Evolutionary conservation across 1,284 basidiomycete species (phyloP), one percentile per base, ranked within the genome.

Genomic region (Ustilago cynodontis): DNA sequence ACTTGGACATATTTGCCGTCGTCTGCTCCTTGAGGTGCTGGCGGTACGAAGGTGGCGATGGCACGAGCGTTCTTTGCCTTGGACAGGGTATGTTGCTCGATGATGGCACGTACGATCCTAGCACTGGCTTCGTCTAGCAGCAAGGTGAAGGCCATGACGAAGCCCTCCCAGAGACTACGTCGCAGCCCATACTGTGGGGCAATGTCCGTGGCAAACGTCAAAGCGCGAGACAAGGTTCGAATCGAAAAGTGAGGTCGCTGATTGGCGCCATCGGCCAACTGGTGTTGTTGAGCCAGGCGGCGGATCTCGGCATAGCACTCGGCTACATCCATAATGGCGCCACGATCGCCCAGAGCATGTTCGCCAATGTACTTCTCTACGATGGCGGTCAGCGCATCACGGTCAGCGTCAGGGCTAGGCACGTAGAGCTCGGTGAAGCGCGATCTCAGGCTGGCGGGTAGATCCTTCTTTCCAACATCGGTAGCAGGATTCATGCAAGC

Each of bases 401-500:
- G 91, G 86, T 99, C 94, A 28, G 92, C 90, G 80, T 99, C 97
- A 1, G 97, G 96, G 14, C 96, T 91, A 14, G 93, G 91, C 3
- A 98, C 95, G 83, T 96, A 95, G 57, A 99, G 90, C 86, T 99
- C 97, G 2, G 95, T 98, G 88, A 99, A 99, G 33, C 93, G 91
- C 8, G 92, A 91, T 37, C 96, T 92, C 52, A 99, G 92, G 78
- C 93, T 93, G 0, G 93, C 91, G 11, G 94, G 94, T 1, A 99
- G 91, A 81, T 98, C 96, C 82, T 95, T 96, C 89, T 99, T 99
- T 60, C 97, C 97, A 22, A 98, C 94, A 78, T 99, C 97, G 2
- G 96, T 99, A 0, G 97, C 97, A 2, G 97, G 97, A 84, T 99
- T 99, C 97, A 99, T 99, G 86, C 97, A 99, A 1, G 95, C 95